Conservation (phyloP, 2,329 filamentous ascomycete genomes). For the Canariomyces notabilis region DNA sequence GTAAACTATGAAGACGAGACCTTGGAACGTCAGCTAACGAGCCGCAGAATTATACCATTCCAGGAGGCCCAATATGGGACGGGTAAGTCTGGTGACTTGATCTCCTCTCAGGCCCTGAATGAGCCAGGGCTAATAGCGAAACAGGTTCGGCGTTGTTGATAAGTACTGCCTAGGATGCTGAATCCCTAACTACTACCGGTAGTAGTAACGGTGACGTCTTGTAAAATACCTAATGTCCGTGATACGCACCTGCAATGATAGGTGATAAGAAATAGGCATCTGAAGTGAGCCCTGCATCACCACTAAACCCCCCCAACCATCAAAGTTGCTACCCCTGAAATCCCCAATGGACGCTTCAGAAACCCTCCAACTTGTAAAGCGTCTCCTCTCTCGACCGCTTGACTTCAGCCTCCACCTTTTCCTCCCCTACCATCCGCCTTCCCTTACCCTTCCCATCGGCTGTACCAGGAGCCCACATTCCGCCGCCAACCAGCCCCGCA, state of each 20-base stretch:
- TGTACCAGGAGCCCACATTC: conserved; percentile 18
- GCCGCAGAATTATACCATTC: conserved; percentile 34
- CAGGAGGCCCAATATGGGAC: conserved; percentile 37
- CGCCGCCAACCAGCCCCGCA: conserved; percentile 41
- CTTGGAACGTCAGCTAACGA: conserved; percentile 10
- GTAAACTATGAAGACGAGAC: not conserved
- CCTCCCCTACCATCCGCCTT: not conserved
- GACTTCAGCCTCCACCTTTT: not conserved
- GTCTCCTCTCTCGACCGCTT: conserved; percentile 11
- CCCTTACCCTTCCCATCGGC: not conserved
- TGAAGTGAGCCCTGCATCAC: not conserved
- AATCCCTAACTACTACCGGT: no score
- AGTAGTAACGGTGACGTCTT: not conserved
- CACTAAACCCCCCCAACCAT: not conserved
- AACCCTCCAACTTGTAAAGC: conserved; percentile 19
- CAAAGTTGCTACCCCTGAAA: not conserved
- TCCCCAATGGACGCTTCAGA: not conserved
- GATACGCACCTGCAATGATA: not conserved
- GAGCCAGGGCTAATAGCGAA: not conserved
- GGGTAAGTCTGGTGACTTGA: conserved; percentile 26
- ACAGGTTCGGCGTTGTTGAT: not conserved
- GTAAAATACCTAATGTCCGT: not conserved
- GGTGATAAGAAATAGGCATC: conserved; percentile 7
- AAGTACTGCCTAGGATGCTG: not conserved
- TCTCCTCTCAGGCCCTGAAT: not conserved